Evolutionary conservation across 495 filamentous ascomycete genomes (phyloP), one percentile per base, ranked within the genome.

Genomic region (Xylaria telfairii): DNA sequence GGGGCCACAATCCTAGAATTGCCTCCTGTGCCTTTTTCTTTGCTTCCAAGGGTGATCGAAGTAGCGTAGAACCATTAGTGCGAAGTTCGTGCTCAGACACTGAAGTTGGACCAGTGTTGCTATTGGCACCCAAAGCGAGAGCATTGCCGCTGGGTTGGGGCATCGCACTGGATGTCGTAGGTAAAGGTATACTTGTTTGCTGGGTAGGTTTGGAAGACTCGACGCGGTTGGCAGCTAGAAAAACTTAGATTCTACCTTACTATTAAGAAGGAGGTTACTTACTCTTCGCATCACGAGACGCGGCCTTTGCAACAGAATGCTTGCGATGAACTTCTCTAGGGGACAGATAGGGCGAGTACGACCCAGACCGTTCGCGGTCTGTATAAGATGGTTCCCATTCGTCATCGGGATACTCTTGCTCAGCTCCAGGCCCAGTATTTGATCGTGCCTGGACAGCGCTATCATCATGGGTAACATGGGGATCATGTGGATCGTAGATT

Each of bases 1-100:
- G 81, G 42, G 88, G 86, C 69, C 84, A 86, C 32, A 95, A 77
- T 47, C 88, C 85, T 19, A 91, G 81, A 24, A 95, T 84, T 62
- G 93, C 92, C 42, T 88, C 86, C 73, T 91, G 87, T 6, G 92
- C 92, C 73, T 91, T 87, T 69, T 90, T 88, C 64, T 87, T 90
- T 46, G 89, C 84, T 71, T 91, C 87, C 1, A 71, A 72, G 6
- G 46, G 30, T 1, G 57, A 84, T 69, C 17, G 84, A 73, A 28
- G n/a, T 67, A 57, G 62, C 54, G 67, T 26, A 1, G 26, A 47
- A 17, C 42, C 54, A 34, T 61, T 61, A 13, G n/a, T 12, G 21
- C 21, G 15, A 13, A 21, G 1, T 7, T 44, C n/a, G 17, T 41
- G 37, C 19, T 30, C 24, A 21, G 59, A 47, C 1, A 26, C 30